phyloP scores from a whole-genome alignment of 345 rosid genomes.

The Sapria himalayana region DNA sequence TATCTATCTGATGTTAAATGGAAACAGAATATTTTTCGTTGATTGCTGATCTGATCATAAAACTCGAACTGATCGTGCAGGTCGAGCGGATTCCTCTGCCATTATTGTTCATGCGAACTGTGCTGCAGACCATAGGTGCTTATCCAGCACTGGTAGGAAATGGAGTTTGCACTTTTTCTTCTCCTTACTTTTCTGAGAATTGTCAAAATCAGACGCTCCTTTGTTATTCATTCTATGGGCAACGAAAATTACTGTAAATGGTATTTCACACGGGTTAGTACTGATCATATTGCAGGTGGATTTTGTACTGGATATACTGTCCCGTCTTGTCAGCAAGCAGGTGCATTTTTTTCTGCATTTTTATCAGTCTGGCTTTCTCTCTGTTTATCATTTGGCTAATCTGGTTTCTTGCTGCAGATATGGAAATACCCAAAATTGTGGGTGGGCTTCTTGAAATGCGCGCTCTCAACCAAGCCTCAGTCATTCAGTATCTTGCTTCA shows the following conservation, averaged over 20 bases:
- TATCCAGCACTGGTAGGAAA: slow-evolving; percentile 76
- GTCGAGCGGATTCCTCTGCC: slow-evolving; percentile 98
- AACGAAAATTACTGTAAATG: too few species aligned
- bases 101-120: slow-evolving; percentile 95
- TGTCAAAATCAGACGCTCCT: too few species aligned
- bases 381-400: slow-evolving; percentile 6
- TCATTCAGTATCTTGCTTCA: slow-evolving; percentile 81
- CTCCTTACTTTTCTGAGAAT: neutral
- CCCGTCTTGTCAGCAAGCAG: slow-evolving; percentile 92
- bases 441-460: slow-evolving; percentile 97
- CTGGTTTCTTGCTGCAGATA: slow-evolving; percentile 33
- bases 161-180: slow-evolving; percentile 2
- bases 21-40: neutral
- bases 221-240: too few species aligned
- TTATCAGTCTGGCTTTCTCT: too few species aligned
- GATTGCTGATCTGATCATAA: slow-evolving; percentile 1
- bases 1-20: too few species aligned
- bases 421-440: slow-evolving; percentile 95
- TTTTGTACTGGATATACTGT: slow-evolving; percentile 83
- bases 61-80: slow-evolving; percentile 20
- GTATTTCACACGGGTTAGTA: too few species aligned
- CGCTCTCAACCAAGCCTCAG: slow-evolving; percentile 65
- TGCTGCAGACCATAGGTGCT: slow-evolving; percentile 85
- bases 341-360: slow-evolving; percentile 20
- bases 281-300: slow-evolving; percentile 38